These are phyloP conservation scores for Backusella westeae DNA, from an alignment of 192 early-diverging fungal species.

Conservation along the genomic window DNA sequence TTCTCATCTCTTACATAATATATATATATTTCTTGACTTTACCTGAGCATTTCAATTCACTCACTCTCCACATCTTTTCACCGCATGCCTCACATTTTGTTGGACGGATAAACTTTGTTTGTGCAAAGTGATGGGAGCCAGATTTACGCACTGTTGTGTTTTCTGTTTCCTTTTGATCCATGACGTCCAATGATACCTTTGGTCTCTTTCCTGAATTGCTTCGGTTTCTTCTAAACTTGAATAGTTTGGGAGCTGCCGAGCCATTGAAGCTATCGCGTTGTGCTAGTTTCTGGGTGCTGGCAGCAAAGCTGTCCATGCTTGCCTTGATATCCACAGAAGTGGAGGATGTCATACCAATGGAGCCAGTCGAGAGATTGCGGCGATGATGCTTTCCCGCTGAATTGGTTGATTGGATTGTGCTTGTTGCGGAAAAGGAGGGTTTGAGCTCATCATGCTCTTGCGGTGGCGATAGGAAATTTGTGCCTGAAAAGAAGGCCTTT, in stretches of 20 bases:
- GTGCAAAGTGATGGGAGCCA: conserved; percentile 26
- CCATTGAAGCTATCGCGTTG: conserved; percentile 41
- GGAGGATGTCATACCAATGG: neutral
- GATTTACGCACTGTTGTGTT: neutral
- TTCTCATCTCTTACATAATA: too few relatives aligned
- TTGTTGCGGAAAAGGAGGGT: neutral
- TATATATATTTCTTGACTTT: conserved; percentile 9
- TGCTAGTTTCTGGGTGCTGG: conserved; percentile 18
- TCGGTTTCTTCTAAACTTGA: conserved; percentile 56
- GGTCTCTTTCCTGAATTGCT: conserved; percentile 30
- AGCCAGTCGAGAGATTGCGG: conserved; percentile 5
- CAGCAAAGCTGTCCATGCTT: neutral
- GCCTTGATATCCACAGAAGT: neutral
- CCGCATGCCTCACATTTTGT: conserved; percentile 48
- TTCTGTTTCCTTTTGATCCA: neutral
- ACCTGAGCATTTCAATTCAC: conserved; percentile 48
- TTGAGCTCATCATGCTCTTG: neutral
- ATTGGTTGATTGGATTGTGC: neutral
- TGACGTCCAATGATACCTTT: conserved; percentile 9
- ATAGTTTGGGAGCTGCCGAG: conserved; percentile 43
- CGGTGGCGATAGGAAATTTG: conserved; percentile 14
- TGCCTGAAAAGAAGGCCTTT: conserved; percentile 35
- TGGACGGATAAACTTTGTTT: conserved; percentile 36
- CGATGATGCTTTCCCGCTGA: neutral
- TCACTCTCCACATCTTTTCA: conserved; percentile 50